phyloP scores from a whole-genome alignment of 108 stramenopile genomes.

The Mediolabrus comicus region DNA sequence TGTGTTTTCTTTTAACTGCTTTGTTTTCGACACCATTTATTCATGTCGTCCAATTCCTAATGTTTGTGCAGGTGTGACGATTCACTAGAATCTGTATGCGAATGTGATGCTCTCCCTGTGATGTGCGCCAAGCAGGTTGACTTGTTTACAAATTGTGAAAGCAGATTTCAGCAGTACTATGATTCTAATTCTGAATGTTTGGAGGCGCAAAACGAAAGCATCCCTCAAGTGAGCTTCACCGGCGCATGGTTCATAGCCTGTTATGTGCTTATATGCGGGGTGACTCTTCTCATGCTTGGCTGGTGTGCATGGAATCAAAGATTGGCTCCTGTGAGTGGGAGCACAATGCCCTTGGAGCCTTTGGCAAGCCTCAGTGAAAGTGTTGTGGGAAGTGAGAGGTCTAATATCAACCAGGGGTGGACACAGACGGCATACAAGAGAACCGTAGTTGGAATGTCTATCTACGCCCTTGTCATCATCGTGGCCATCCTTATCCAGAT shows the following conservation, averaged over 20 bases:
- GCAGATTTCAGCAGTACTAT: constrained; percentile 15
- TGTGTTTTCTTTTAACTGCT: not conserved
- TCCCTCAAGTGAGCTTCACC: constrained; percentile 30
- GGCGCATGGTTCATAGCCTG: constrained; percentile 41
- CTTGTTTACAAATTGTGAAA: constrained; percentile 17
- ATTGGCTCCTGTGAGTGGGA: constrained; percentile 35
- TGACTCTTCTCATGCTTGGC: constrained; percentile 38
- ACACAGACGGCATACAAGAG: constrained; percentile 60
- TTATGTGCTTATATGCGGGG: constrained; percentile 30
- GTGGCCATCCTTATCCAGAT: constrained; percentile 31
- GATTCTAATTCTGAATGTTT: constrained; percentile 19
- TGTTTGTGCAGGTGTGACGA: constrained; percentile 22
- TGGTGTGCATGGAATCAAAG: constrained; percentile 65
- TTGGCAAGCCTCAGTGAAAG: not conserved
- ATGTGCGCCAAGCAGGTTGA: constrained; percentile 22
- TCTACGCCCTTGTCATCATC: constrained; percentile 45
- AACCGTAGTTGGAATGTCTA: constrained; percentile 38
- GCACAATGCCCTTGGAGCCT: constrained; percentile 19
- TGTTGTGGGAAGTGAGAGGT: not conserved
- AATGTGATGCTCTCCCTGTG: constrained; percentile 9
- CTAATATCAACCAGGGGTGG: constrained; percentile 12
- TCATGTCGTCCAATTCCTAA: constrained; percentile 5
- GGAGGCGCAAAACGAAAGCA: constrained; percentile 25
- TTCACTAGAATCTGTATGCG: constrained; percentile 28
- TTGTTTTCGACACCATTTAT: not conserved